Conservation (phyloP, 2,329 filamentous ascomycete genomes). For the Ophiostoma tasmaniense region DNA sequence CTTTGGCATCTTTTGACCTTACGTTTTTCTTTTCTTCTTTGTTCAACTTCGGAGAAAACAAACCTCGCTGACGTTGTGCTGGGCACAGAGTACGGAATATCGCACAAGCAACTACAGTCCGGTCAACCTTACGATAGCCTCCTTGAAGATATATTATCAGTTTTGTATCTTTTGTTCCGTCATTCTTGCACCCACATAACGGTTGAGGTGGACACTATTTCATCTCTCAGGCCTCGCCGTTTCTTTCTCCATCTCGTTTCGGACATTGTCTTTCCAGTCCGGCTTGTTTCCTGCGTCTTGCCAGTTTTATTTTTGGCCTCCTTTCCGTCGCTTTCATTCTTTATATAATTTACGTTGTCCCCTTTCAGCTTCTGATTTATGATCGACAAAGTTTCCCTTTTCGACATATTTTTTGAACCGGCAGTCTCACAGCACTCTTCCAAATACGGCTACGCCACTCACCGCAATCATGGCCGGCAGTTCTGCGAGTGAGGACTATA, state of each 20-base stretch:
- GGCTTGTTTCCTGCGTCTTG: neutral
- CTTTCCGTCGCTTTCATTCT: neutral
- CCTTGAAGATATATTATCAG: neutral
- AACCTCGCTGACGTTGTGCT: neutral
- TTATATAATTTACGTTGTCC: neutral
- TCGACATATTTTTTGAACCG: neutral
- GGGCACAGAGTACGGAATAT: neutral
- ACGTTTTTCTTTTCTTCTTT: too few species aligned
- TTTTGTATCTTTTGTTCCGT: neutral
- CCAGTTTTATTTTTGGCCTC: neutral
- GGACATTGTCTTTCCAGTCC: neutral
- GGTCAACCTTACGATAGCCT: neutral
- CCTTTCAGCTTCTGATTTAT: neutral
- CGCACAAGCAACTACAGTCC: neutral
- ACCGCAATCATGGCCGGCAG: neutral
- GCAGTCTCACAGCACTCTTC: neutral
- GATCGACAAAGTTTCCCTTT: neutral
- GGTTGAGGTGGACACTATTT: neutral
- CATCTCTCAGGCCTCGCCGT: neutral
- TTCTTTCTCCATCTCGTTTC: neutral
- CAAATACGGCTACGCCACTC: neutral
- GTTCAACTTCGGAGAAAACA: neutral
- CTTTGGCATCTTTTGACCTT: neutral
- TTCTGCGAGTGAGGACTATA: conserved; percentile 9
- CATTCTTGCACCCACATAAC: neutral